Evolutionary conservation across 306 rosid species (phyloP), one percentile per base, ranked within the genome.

Genomic region (Quillaja saponaria): DNA sequence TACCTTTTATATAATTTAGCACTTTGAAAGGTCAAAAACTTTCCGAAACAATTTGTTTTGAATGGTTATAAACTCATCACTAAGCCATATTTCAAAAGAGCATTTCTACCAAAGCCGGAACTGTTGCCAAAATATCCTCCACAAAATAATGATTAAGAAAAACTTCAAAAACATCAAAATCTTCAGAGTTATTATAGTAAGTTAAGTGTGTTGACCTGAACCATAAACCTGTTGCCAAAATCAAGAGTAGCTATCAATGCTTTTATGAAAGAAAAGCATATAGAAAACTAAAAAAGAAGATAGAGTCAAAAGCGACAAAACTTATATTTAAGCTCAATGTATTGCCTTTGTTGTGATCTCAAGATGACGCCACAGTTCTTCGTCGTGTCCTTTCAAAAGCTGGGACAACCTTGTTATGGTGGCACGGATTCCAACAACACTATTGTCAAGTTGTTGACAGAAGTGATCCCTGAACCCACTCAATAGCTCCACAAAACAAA

Each of bases 291-390:
- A 53, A 40, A 53, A 64, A 31, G 54, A 34, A 52, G 31, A 25
- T 25, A 1, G 31, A 15, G 1, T 34, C 42, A 16, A 58, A 53
- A 17, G 17, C 17, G 10, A 47, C 19, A 61, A 20, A 69, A 38
- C 42, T 66, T 5, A 41, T 28, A 49, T 18, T 15, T 54, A 25
- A 25, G 4, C 31, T 25, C 31, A 25, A 25, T 41, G 16, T 68
- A 87, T 74, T 87, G 89, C 99, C 78, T 94, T 94, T 58, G 96
- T 89, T 54, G 97, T 89, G 76, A 94, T 44, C 81, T 94, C 99
- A 64, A 94, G 99, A 80, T 94, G 99, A 75, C 97, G 99, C 99
- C 99, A 94, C 49, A 94, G 80, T 81, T 94, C 99, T 71, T 89
- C 99, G 71, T 94, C 99, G 46, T 94, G 95, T 78, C 89, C 90